These are phyloP conservation scores for Syzygium aromaticum DNA, from an alignment of 345 rosid genomes.

Conservation along the genomic window DNA sequence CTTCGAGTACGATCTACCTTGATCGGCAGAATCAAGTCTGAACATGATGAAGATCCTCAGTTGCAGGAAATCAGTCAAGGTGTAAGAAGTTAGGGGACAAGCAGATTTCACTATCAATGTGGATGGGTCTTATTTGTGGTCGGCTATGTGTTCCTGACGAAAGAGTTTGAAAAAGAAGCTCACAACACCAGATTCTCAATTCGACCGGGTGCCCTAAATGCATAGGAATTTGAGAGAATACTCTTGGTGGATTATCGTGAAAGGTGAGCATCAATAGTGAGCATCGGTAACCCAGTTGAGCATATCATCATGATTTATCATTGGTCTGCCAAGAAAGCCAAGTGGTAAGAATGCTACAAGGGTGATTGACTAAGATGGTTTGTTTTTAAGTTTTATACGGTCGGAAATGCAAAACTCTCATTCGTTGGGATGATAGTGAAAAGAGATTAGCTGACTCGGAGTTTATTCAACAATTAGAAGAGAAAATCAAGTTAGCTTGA, in stretches of 20 bases:
- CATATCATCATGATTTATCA: background rate
- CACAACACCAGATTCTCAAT: background rate
- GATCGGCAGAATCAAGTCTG: background rate
- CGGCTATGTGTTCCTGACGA: background rate
- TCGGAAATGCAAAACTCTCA: too few relatives aligned
- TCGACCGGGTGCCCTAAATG: background rate
- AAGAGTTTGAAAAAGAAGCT: background rate
- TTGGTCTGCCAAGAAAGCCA: background rate
- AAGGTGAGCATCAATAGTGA: background rate
- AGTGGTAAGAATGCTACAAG: background rate
- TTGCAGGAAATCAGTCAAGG: background rate
- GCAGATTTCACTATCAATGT: background rate
- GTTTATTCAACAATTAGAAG: background rate
- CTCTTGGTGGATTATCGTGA: background rate
- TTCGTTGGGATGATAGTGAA: background rate
- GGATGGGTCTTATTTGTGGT: accelerated
- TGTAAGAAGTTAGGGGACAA: background rate
- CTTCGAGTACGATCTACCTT: background rate
- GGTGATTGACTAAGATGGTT: background rate
- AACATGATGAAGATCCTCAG: background rate
- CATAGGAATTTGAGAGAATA: background rate
- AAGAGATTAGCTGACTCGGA: background rate
- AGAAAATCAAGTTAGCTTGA: background rate
- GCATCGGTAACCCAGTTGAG: background rate
- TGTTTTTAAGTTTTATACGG: background rate